Conservation (phyloP, 2,329 filamentous ascomycete species). For the Berkeleyomyces basicola region DNA sequence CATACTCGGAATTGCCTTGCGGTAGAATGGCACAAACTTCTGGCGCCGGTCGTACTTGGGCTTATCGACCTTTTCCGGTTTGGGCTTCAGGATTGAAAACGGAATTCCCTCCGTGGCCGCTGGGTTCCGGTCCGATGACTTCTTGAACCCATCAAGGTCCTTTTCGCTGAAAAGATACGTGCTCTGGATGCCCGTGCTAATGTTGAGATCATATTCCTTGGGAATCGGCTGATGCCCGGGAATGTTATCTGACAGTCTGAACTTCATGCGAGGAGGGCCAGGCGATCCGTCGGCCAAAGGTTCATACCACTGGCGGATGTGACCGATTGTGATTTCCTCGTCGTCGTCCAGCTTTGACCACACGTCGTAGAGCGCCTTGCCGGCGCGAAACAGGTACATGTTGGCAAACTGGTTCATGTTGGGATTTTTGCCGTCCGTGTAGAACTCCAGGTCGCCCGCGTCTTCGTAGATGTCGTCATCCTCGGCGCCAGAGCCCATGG, state of each 20-base stretch:
- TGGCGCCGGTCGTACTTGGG: conserved; percentile 26
- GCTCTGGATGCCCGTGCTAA: conserved; percentile 52
- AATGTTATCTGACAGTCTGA: conserved; percentile 50
- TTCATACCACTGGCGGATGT: conserved; percentile 44
- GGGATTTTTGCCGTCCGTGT: conserved; percentile 25
- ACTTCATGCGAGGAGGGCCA: conserved; percentile 31
- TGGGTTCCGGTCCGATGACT: conserved; percentile 38
- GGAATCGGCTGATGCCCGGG: conserved; percentile 59
- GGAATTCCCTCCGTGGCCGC: conserved; percentile 43
- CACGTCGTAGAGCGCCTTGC: conserved; percentile 63
- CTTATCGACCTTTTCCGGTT: conserved; percentile 28
- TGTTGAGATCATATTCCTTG: conserved; percentile 71
- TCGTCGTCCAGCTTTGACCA: conserved; percentile 63
- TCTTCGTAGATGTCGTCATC: conserved; percentile 55
- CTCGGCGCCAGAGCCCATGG: conserved; percentile 21
- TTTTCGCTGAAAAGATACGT: conserved; percentile 84
- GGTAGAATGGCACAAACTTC: conserved; percentile 41
- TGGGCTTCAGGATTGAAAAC: conserved; percentile 33
- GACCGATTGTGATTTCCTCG: conserved; percentile 67
- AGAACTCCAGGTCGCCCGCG: conserved; percentile 41
- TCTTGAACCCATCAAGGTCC: conserved; percentile 40
- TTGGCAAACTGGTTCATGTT: conserved; percentile 19
- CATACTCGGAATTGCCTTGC: conserved; percentile 47
- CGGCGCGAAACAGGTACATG: conserved; percentile 61
- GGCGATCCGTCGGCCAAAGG: conserved; percentile 21